Conservation (phyloP, 495 filamentous ascomycete genomes). For the Daldinia concentrica region DNA sequence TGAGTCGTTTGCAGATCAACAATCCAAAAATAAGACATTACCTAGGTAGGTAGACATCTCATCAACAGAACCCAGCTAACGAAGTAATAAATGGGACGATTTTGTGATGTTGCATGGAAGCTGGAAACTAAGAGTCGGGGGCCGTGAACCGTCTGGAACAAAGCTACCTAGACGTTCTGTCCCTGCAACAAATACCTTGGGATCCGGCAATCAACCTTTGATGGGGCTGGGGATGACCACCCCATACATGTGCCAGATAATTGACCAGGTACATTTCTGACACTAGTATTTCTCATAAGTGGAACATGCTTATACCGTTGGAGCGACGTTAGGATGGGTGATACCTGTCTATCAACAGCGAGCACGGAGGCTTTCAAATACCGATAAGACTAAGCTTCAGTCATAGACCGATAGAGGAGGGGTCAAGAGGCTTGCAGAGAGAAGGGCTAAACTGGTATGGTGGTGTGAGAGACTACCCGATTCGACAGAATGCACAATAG, state of each 20-base stretch:
- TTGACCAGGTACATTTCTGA: not conserved
- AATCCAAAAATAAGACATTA: not conserved
- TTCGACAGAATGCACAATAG: not conserved
- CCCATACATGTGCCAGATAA: not conserved
- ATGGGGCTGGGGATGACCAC: not conserved
- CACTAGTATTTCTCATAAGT: not conserved
- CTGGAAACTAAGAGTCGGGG: not conserved
- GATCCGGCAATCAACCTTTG: not conserved
- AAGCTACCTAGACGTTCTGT: not conserved
- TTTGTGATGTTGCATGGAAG: not conserved
- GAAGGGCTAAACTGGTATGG: not conserved
- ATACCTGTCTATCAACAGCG: not conserved
- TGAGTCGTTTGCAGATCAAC: not conserved
- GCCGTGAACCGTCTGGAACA: not conserved
- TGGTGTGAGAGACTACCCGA: constrained; percentile 15
- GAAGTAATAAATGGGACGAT: not conserved
- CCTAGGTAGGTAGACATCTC: not conserved
- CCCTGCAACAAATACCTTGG: not conserved
- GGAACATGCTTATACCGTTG: not conserved
- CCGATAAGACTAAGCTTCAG: not conserved
- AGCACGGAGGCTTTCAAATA: not conserved
- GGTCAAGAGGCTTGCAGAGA: not conserved
- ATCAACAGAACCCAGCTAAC: not conserved
- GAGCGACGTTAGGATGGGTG: not conserved
- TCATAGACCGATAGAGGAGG: not conserved